phyloP scores from a whole-genome alignment of 768 basidiomycete genomes.

The Russula dissimulans region DNA sequence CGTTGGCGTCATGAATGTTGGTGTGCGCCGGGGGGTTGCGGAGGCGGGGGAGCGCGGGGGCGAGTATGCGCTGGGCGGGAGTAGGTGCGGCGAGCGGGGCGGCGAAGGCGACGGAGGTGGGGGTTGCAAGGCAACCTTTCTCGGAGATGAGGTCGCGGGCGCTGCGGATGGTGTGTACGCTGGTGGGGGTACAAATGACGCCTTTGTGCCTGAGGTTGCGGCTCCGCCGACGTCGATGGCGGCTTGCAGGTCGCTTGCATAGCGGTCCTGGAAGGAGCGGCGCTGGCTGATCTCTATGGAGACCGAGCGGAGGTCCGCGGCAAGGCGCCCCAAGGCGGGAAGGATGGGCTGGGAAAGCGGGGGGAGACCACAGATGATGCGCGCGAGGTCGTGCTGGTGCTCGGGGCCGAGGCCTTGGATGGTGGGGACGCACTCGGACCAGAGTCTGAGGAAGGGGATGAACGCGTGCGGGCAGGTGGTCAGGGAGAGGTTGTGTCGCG shows the following conservation, averaged over 20 bases:
- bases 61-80: slow-evolving; percentile 16
- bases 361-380: slow-evolving; percentile 59
- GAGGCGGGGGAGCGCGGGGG: neutral
- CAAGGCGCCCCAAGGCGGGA: slow-evolving; percentile 45
- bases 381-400: slow-evolving; percentile 73
- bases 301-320: slow-evolving; percentile 75
- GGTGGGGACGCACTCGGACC: slow-evolving; percentile 53
- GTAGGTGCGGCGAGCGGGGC: slow-evolving; percentile 15
- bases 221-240: slow-evolving; percentile 57
- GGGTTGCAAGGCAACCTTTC: neutral
- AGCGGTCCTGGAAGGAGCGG: slow-evolving; percentile 75
- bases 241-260: slow-evolving; percentile 64
- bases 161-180: slow-evolving; percentile 33
- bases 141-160: slow-evolving; percentile 13
- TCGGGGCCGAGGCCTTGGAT: slow-evolving; percentile 58
- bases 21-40: neutral
- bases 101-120: slow-evolving; percentile 12
- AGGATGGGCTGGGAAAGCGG: slow-evolving; percentile 35
- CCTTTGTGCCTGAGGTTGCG: slow-evolving; percentile 32
- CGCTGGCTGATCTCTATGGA: slow-evolving; percentile 84
- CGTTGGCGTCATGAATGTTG: slow-evolving; percentile 29
- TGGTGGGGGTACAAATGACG: slow-evolving; percentile 66
- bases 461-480: slow-evolving; percentile 66
- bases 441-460: slow-evolving; percentile 59
- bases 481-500: slow-evolving; percentile 51